Evolutionary conservation across 78 protist species (phyloP).

Genomic region (Paulinella micropora): DNA sequence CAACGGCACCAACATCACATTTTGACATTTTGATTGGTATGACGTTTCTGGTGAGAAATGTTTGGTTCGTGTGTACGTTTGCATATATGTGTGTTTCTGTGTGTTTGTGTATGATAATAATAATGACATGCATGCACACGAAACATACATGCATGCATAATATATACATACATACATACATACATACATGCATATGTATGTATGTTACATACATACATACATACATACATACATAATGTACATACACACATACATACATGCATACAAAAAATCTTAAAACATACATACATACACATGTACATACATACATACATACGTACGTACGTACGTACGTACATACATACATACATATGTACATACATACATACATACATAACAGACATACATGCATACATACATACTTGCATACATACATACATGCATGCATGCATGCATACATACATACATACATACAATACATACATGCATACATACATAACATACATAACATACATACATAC

Average conservation of each 20-base stretch:
- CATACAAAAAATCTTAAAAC: not conserved
- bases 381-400: not conserved
- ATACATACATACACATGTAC: not conserved
- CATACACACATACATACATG: not conserved
- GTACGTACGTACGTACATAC: not conserved
- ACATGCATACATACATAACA: not conserved
- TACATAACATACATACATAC: not conserved
- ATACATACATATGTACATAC: not conserved
- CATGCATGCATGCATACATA: not conserved
- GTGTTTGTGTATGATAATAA: too few relatives aligned
- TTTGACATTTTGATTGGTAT: too few relatives aligned
- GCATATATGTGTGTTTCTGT: too few relatives aligned
- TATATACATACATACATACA: too few relatives aligned
- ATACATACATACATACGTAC: not conserved
- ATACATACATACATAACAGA: not conserved
- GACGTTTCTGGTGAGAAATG: too few relatives aligned
- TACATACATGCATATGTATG: too few relatives aligned
- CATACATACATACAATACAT: not conserved
- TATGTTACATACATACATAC: not conserved
- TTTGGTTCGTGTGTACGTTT: too few relatives aligned
- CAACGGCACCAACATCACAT: too few relatives aligned
- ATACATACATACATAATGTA: not conserved
- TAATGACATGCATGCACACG: too few relatives aligned
- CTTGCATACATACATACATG: not conserved
- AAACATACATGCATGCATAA: too few relatives aligned